Evolutionary conservation across 1,284 basidiomycete genomes (phyloP).

Genomic region (Macrocybe sp.): DNA sequence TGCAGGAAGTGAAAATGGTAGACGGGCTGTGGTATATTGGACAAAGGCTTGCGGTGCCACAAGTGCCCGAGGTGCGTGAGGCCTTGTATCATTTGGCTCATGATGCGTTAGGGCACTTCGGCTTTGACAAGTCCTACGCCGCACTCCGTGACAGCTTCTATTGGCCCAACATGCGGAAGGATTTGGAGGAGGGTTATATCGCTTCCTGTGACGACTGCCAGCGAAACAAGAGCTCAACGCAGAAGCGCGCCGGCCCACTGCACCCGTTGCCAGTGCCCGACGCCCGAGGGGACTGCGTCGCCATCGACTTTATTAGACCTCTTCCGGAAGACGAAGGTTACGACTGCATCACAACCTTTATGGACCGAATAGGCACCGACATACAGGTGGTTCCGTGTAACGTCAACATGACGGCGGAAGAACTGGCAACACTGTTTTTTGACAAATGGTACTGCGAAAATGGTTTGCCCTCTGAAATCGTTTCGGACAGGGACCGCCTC

Average conservation of each 20-base stretch:
- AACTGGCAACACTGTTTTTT: constrained; percentile 35
- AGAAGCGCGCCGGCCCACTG: constrained; percentile 25
- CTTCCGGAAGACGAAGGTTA: constrained; percentile 21
- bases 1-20: too few relatives aligned
- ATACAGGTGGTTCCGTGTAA: constrained; percentile 28
- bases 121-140: constrained; percentile 22
- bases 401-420: constrained; percentile 26
- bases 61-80: too few relatives aligned
- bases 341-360: constrained; percentile 21
- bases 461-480: constrained; percentile 32
- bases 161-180: constrained; percentile 27
- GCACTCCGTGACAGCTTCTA: constrained; percentile 25
- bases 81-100: constrained; percentile 13
- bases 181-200: constrained; percentile 19
- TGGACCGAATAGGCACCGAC: constrained; percentile 31
- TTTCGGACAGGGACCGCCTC: constrained; percentile 36
- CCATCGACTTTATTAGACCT: constrained; percentile 39
- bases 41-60: too few relatives aligned
- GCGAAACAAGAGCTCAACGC: constrained; percentile 21
- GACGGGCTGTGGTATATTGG: too few relatives aligned
- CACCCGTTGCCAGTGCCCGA: constrained; percentile 24
- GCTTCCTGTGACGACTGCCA: constrained; percentile 23
- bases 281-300: constrained; percentile 30
- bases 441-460: constrained; percentile 33
- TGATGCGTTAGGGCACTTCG: constrained; percentile 26